Conservation (phyloP, 202 grass and related monocot genomes). For the Saccharum hybrid region DNA sequence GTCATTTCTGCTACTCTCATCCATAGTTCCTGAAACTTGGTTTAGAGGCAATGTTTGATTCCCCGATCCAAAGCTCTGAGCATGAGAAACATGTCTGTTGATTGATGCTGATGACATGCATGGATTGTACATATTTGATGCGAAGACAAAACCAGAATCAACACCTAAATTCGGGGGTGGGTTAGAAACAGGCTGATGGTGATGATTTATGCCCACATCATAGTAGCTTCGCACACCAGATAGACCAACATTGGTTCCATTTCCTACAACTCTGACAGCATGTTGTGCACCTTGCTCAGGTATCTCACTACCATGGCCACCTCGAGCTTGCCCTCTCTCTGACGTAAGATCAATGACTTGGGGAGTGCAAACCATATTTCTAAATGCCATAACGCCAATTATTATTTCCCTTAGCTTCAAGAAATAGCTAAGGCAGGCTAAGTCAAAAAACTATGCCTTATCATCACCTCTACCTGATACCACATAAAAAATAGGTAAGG, state of each 20-base stretch:
- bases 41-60: constrained; percentile 50
- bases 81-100: constrained; percentile 51
- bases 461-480: constrained; percentile 65
- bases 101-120: constrained; percentile 56
- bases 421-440: constrained; percentile 56
- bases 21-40: constrained; percentile 55
- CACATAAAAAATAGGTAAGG: constrained; percentile 24
- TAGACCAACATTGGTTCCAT: constrained; percentile 41
- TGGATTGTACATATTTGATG: constrained; percentile 65
- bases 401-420: constrained; percentile 49
- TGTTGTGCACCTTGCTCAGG: constrained; percentile 48
- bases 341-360: constrained; percentile 65
- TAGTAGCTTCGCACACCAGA: constrained; percentile 49
- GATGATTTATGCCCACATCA: constrained; percentile 51
- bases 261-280: constrained; percentile 54
- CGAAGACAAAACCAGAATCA: constrained; percentile 53
- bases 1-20: constrained; percentile 54
- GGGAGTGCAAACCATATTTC: constrained; percentile 55
- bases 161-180: constrained; percentile 46
- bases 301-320: constrained; percentile 44
- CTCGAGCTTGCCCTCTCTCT: constrained; percentile 49
- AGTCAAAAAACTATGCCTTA: constrained; percentile 56
- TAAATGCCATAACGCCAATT: constrained; percentile 64
- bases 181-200: constrained; percentile 50
- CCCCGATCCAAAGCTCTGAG: constrained; percentile 47